Conservation (phyloP, 164 flowering plant genomes). For the Magnolia changhungtana region DNA sequence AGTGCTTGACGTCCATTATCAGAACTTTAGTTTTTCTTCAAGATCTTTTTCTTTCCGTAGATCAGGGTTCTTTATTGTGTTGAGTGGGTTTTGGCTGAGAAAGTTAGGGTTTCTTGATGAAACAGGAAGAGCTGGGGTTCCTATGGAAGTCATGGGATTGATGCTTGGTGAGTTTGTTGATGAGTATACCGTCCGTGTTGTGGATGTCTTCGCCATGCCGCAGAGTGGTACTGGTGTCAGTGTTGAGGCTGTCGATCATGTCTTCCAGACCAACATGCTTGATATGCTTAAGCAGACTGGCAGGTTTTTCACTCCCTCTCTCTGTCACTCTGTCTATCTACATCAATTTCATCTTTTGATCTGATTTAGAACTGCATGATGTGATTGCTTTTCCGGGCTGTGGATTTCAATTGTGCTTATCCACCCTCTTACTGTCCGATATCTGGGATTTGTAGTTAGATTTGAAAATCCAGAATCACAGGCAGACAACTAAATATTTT, state of each 20-base stretch:
- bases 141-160: constrained; percentile 99
- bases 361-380: too few species aligned
- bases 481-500: too few species aligned
- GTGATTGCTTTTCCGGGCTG: too few species aligned
- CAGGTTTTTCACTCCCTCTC: constrained; percentile 39
- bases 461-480: too few species aligned
- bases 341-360: too few species aligned
- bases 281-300: constrained; percentile 99
- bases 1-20: neutral
- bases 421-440: too few species aligned
- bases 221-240: constrained; percentile 99
- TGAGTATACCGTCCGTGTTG: constrained; percentile 97
- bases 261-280: constrained; percentile 98
- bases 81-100: constrained; percentile 1
- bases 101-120: constrained; percentile 16
- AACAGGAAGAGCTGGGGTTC: constrained; percentile 96
- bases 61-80: neutral
- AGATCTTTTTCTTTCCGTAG: neutral
- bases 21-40: neutral
- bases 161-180: constrained; percentile 98
- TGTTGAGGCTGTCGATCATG: constrained; percentile 98
- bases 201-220: constrained; percentile 98
- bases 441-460: too few species aligned
- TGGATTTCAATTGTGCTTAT: too few species aligned
- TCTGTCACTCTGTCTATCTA: too few species aligned